A percentile compares a stretch with the other conserved stretches of the same genome.
Conservation (phyloP, 2,329 filamentous ascomycete genomes). For the Fusarium sp. region DNA sequence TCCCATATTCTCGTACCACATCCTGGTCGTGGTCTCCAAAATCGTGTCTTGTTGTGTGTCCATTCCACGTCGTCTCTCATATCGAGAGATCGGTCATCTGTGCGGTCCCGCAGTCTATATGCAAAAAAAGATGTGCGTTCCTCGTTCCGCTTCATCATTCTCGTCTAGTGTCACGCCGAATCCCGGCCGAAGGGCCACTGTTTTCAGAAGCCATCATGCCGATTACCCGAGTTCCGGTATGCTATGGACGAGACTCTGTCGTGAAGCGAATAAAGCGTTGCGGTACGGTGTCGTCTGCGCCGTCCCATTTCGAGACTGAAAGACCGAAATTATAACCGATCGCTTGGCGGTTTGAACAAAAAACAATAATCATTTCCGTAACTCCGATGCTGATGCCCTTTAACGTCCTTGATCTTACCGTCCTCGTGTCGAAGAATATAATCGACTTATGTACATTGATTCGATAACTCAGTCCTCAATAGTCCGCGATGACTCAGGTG, state of each 20-base stretch:
- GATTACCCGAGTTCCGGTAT: conserved; percentile 12
- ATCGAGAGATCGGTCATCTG: conserved; percentile 35
- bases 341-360: conserved; percentile 41
- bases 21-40: conserved; percentile 38
- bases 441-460: conserved; percentile 45
- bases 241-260: background rate
- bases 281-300: conserved; percentile 27
- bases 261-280: conserved; percentile 17
- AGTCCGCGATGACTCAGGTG: conserved; percentile 30
- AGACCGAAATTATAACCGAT: conserved; percentile 45
- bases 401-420: conserved; percentile 43
- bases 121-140: conserved; percentile 38
- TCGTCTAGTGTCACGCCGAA: background rate
- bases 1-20: conserved; percentile 40
- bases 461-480: conserved; percentile 36
- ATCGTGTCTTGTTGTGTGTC: conserved; percentile 38
- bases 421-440: conserved; percentile 29
- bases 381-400: conserved; percentile 55
- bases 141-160: conserved; percentile 32
- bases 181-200: conserved; percentile 24
- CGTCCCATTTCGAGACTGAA: conserved; percentile 36
- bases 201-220: conserved; percentile 34
- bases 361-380: conserved; percentile 44
- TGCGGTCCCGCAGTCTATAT: conserved; percentile 48
- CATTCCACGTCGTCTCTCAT: conserved; percentile 29